A percentile compares a stretch with the other conserved stretches of the same genome.
phyloP scores from a whole-genome alignment of 257 asterid genomes.

The Fraxinus excelsior region DNA sequence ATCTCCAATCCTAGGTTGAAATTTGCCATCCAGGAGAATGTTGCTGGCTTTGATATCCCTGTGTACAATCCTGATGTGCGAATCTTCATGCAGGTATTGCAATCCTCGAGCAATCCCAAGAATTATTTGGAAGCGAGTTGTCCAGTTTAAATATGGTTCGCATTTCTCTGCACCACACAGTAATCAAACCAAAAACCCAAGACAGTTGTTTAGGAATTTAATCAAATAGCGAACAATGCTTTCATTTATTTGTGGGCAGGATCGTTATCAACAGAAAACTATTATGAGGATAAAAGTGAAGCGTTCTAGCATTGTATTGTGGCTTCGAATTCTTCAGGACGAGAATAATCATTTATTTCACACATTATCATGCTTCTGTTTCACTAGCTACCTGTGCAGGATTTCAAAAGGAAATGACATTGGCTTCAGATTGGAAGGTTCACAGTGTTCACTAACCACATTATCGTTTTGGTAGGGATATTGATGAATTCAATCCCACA shows the following conservation, averaged over 20 bases:
- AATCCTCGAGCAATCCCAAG: conserved; percentile 78
- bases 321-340: background rate
- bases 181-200: background rate
- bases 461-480: background rate
- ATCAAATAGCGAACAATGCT: background rate
- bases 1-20: conserved; percentile 77
- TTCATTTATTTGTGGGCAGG: background rate
- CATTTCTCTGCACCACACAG: conserved; percentile 52
- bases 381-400: background rate
- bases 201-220: background rate
- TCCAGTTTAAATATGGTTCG: conserved; percentile 58
- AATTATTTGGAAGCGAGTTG: conserved; percentile 66
- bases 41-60: conserved; percentile 88
- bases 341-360: background rate
- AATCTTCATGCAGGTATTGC: conserved; percentile 82
- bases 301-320: background rate
- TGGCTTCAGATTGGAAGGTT: background rate
- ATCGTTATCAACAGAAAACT: background rate
- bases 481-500: background rate
- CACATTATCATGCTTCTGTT: background rate
- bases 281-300: background rate
- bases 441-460: background rate
- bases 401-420: no score
- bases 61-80: conserved; percentile 74
- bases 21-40: conserved; percentile 77